Evolutionary conservation across 2,329 filamentous ascomycete species (phyloP).

Genomic region (Arthrobotrys musiformis): DNA sequence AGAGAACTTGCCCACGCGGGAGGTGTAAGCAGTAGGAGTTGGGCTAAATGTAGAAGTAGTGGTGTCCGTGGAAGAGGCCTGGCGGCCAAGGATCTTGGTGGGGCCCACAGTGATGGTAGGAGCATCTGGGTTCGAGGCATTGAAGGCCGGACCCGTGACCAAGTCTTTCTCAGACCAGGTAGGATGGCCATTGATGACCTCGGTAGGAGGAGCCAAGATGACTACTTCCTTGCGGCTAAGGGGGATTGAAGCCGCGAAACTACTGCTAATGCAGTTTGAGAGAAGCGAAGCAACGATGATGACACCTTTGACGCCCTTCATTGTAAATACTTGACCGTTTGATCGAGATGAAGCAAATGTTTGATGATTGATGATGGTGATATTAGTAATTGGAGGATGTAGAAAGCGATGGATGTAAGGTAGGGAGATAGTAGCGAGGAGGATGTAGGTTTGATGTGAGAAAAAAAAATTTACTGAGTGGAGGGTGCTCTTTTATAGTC

Average conservation of each 20-base stretch:
- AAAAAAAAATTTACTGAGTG: neutral
- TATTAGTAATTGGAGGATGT: neutral
- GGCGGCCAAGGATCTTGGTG: conserved; percentile 11
- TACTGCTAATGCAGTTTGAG: conserved; percentile 7
- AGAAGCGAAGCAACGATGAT: conserved; percentile 26
- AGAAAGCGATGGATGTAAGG: too few relatives aligned
- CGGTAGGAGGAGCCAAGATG: conserved; percentile 16
- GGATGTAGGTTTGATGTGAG: neutral
- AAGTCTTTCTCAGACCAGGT: conserved; percentile 28
- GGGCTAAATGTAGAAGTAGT: conserved; percentile 1
- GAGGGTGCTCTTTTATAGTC: neutral
- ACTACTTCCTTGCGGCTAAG: neutral
- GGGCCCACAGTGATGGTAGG: neutral
- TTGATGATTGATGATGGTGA: neutral
- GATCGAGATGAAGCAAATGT: neutral
- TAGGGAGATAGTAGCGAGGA: neutral
- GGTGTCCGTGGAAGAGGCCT: neutral
- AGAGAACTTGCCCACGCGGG: conserved; percentile 49
- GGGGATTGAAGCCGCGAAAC: conserved; percentile 22
- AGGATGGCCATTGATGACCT: conserved; percentile 18
- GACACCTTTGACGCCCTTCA: conserved; percentile 40
- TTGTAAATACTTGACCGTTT: conserved; percentile 20
- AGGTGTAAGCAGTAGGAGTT: conserved; percentile 42
- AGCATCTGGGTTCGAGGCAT: conserved; percentile 21
- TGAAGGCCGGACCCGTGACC: conserved; percentile 10